Evolutionary conservation across 495 filamentous ascomycete genomes (phyloP).

Genomic region (Aspergillus mulundensis): DNA sequence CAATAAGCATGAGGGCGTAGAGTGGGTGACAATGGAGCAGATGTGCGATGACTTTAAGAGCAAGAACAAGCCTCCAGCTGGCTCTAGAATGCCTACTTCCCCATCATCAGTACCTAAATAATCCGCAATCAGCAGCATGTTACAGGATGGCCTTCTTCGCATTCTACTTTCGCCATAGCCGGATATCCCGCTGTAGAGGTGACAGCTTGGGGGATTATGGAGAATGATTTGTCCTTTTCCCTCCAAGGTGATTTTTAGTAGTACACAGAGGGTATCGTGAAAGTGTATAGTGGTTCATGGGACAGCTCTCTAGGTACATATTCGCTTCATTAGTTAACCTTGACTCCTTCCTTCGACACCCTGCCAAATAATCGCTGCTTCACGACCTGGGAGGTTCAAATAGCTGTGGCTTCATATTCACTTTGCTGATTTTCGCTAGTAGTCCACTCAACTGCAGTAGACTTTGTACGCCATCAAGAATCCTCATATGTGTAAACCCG

Average conservation of each 20-base stretch:
- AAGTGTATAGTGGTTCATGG: not conserved
- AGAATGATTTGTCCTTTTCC: no score
- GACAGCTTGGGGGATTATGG: no score
- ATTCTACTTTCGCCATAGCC: not conserved
- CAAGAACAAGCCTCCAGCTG: slow-evolving; percentile 61
- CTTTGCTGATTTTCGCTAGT: slow-evolving; percentile 80
- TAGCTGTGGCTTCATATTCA: slow-evolving; percentile 92
- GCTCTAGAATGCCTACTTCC: slow-evolving; percentile 62
- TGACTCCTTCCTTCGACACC: slow-evolving; percentile 19
- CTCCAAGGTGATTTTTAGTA: no score
- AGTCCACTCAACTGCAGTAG: slow-evolving; percentile 90
- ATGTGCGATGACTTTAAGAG: slow-evolving; percentile 67
- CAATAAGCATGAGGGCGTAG: slow-evolving; percentile 68
- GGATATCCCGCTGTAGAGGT: no score
- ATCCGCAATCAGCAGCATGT: not conserved
- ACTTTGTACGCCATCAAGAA: slow-evolving; percentile 93
- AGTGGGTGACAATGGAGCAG: slow-evolving; percentile 70
- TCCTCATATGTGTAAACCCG: slow-evolving; percentile 98
- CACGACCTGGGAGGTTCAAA: slow-evolving; percentile 55
- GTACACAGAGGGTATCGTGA: not conserved
- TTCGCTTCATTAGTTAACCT: not conserved
- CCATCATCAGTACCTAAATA: slow-evolving; percentile 10
- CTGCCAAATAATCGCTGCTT: slow-evolving; percentile 15
- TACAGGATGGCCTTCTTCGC: not conserved
- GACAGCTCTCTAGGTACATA: not conserved